Evolutionary conservation across 2,329 filamentous ascomycete species (phyloP).

Genomic region (Colletotrichum euphorbiae): DNA sequence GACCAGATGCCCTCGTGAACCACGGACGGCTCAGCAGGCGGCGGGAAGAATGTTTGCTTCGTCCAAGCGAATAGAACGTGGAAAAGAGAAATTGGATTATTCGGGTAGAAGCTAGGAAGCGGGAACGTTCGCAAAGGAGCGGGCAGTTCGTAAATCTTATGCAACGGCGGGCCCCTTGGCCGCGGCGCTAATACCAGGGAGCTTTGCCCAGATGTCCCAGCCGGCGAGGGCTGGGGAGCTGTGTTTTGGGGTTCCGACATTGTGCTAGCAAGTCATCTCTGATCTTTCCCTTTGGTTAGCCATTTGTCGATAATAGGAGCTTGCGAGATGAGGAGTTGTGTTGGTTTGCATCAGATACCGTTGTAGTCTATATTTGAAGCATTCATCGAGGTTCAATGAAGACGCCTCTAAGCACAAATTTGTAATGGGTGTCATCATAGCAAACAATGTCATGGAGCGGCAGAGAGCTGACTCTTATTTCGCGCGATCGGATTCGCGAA

Average conservation of each 20-base stretch:
- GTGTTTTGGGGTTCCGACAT: conserved; percentile 55
- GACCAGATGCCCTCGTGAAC: conserved; percentile 84
- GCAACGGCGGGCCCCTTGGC: conserved; percentile 60
- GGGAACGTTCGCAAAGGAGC: conserved; percentile 85
- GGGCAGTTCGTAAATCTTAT: conserved; percentile 84
- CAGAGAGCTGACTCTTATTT: conserved; percentile 26
- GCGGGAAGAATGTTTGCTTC: conserved; percentile 76
- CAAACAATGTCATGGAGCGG: conserved; percentile 43
- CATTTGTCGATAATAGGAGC: not conserved
- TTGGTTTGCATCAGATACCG: conserved; percentile 83
- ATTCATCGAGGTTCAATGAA: conserved; percentile 71
- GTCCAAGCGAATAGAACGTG: conserved; percentile 83
- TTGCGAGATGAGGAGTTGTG: conserved; percentile 21
- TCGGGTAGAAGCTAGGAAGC: conserved; percentile 88
- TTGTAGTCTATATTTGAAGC: conserved; percentile 89
- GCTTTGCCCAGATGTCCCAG: conserved; percentile 36
- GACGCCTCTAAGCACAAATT: conserved; percentile 68
- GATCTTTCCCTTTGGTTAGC: conserved; percentile 47
- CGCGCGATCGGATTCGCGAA: conserved; percentile 1
- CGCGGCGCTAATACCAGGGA: conserved; percentile 41
- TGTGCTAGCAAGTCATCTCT: conserved; percentile 59
- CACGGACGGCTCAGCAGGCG: conserved; percentile 71
- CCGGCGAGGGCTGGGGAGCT: conserved; percentile 28
- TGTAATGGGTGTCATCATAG: conserved; percentile 70
- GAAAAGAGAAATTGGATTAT: conserved; percentile 89